phyloP scores from a whole-genome alignment of 305 asterid genomes.

The Fraxinus sp. region DNA sequence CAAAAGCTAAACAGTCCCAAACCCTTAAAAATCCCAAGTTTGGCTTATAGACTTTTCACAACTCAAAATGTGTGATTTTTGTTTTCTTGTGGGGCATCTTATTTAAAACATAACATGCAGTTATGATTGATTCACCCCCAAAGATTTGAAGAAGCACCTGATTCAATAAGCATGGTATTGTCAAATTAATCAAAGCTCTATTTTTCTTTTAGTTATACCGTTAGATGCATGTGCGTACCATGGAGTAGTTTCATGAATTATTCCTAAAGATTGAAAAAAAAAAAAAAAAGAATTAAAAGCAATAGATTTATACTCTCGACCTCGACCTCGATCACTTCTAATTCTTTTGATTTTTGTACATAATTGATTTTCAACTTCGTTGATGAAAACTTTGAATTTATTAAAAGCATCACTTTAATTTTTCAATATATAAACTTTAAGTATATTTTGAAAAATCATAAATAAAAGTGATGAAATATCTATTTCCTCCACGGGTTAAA shows the following conservation, averaged over 20 bases:
- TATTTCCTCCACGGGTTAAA: neutral
- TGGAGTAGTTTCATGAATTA: no score
- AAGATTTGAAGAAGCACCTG: neutral
- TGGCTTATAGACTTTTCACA: neutral
- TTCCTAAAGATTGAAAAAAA: no score
- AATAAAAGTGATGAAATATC: neutral
- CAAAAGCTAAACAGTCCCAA: neutral
- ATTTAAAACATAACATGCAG: neutral
- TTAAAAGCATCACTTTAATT: neutral
- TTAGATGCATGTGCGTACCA: no score
- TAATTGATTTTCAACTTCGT: neutral
- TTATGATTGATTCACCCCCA: neutral
- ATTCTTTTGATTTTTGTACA: no score
- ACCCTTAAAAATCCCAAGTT: neutral
- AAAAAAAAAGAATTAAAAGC: no score
- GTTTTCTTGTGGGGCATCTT: no score
- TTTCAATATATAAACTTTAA: neutral
- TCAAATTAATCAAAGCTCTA: neutral
- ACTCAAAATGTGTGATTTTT: neutral
- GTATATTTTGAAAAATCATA: neutral
- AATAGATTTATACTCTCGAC: no score
- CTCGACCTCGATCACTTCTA: no score
- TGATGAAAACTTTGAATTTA: neutral
- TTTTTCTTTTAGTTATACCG: no score
- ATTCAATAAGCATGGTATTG: neutral